Percentiles rank a stretch among this genome's conserved stretches.
phyloP scores from a whole-genome alignment of 306 rosid genomes.

The Styphnolobium japonicum region DNA sequence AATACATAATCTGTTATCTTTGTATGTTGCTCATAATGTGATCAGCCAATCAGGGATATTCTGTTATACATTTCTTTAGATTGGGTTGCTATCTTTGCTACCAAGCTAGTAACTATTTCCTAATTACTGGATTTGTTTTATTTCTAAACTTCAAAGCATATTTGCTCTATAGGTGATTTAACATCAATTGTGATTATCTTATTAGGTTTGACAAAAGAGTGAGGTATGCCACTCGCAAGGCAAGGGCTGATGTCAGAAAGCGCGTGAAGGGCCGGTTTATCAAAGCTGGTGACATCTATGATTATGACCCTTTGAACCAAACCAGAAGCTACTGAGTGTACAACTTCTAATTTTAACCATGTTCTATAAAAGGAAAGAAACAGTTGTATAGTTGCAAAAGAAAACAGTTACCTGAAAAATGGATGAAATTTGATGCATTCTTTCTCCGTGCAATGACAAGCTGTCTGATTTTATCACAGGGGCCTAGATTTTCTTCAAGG shows the following conservation, averaged over 20 bases:
- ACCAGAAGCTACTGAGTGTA: constrained; percentile 91
- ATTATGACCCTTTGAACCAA: constrained; percentile 81
- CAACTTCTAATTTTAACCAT: constrained; percentile 55
- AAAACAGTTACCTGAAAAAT: constrained; percentile 34
- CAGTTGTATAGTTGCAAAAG: constrained; percentile 37
- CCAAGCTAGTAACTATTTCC: not conserved
- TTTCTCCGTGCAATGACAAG: constrained; percentile 45
- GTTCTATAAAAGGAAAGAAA: constrained; percentile 47
- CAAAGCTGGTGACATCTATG: constrained; percentile 87
- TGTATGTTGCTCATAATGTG: not conserved
- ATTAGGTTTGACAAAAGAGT: constrained; percentile 87
- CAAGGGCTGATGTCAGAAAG: constrained; percentile 84
- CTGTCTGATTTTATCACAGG: constrained; percentile 69
- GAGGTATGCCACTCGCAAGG: constrained; percentile 93
- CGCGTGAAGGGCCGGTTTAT: constrained; percentile 97
- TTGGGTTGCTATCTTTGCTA: not conserved
- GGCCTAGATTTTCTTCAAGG: constrained; percentile 42
- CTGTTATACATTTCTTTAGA: not conserved
- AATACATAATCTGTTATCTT: not conserved
- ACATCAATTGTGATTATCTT: constrained; percentile 5
- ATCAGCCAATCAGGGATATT: not conserved
- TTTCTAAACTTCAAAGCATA: not conserved
- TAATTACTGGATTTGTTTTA: not conserved
- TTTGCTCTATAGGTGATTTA: constrained; percentile 14
- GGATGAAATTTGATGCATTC: constrained; percentile 42